Conservation (phyloP, 345 rosid genomes). For the Pugionium cornutum region DNA sequence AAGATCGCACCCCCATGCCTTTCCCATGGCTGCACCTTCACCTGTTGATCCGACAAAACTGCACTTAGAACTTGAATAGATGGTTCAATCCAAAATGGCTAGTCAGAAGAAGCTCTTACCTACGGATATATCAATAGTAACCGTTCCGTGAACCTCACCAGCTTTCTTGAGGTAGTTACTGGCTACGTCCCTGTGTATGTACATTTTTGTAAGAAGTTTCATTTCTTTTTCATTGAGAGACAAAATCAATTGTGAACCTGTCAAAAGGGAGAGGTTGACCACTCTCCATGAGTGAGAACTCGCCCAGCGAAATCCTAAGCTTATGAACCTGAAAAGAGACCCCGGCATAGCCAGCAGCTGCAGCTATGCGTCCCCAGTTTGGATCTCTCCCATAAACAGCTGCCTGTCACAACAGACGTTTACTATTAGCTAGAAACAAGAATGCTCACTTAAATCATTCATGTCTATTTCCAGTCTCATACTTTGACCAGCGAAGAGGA, state of each 20-base stretch:
- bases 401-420: constrained; percentile 50
- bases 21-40: constrained; percentile 55
- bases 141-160: constrained; percentile 82
- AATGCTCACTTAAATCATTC: constrained; percentile 15
- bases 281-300: constrained; percentile 78
- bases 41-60: constrained; percentile 42
- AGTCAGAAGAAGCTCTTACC: constrained; percentile 50
- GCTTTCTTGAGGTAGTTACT: constrained; percentile 69
- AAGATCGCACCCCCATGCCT: constrained; percentile 92
- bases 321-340: constrained; percentile 59
- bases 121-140: constrained; percentile 55
- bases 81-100: not conserved
- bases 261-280: constrained; percentile 92
- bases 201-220: constrained; percentile 6
- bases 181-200: constrained; percentile 59
- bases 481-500: constrained; percentile 95
- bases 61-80: not conserved
- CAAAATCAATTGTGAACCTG: constrained; percentile 46
- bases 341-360: constrained; percentile 91
- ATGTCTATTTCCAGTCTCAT: constrained; percentile 28
- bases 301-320: constrained; percentile 68
- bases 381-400: constrained; percentile 97
- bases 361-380: constrained; percentile 94
- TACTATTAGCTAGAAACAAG: constrained; percentile 21
- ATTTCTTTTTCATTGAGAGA: not conserved